Percentiles rank a stretch among this genome's conserved stretches.
phyloP scores from a whole-genome alignment of 768 basidiomycete genomes.

The Mycena capillaripes region DNA sequence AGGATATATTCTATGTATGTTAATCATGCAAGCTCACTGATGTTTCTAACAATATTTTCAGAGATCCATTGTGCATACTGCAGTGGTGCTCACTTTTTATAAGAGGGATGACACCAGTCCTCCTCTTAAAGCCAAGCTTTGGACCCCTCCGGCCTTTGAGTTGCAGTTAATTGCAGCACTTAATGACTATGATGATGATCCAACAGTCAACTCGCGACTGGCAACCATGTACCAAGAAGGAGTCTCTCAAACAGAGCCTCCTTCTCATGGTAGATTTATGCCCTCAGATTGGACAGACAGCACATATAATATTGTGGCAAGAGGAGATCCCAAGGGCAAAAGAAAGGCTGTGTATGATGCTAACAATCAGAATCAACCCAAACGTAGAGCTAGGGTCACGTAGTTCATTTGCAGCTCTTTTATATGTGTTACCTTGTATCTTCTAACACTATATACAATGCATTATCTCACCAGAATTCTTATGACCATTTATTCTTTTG shows the following conservation, averaged over 20 bases:
- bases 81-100: neutral
- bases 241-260: neutral
- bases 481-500: no score
- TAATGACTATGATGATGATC: neutral
- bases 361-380: no score
- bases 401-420: no score
- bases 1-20: neutral
- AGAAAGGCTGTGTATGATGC: no score
- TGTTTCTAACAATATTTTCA: neutral
- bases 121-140: neutral
- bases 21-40: neutral
- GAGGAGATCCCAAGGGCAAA: no score
- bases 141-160: neutral
- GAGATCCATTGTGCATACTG: neutral
- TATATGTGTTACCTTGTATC: no score
- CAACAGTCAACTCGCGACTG: neutral
- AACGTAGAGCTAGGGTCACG: no score
- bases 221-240: neutral
- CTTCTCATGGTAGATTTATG: neutral
- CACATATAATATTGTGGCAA: neutral
- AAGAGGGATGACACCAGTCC: neutral
- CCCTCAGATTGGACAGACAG: neutral
- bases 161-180: neutral
- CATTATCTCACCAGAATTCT: no score
- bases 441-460: no score